A percentile compares a stretch with the other conserved stretches of the same genome.
phyloP scores from a whole-genome alignment of 139 green algal species.

The Coccomyxa sp. region DNA sequence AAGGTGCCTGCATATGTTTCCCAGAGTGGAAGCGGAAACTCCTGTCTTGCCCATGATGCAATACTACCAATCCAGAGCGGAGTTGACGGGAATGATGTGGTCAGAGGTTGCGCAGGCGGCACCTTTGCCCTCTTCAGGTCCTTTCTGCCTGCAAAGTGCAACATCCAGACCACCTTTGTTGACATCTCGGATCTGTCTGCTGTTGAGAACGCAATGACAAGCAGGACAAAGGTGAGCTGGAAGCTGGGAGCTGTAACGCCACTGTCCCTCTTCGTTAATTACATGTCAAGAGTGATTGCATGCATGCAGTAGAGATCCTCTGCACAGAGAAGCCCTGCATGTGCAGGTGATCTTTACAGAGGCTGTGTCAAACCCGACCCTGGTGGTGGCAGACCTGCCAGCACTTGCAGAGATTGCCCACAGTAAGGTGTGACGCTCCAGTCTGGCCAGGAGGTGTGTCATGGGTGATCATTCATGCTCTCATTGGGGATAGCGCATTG shows the following conservation, averaged over 20 bases:
- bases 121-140: conserved; percentile 53
- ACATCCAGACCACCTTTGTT: conserved; percentile 62
- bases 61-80: neutral
- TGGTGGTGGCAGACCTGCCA: conserved; percentile 60
- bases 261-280: too few relatives aligned
- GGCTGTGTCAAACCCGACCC: conserved; percentile 61
- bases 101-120: conserved; percentile 32
- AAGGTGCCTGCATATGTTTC: too few relatives aligned
- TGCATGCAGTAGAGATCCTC: neutral
- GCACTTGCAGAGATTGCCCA: conserved; percentile 45
- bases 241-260: too few relatives aligned
- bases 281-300: neutral
- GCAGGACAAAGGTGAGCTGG: conserved; percentile 32
- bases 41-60: neutral
- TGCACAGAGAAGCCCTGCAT: too few relatives aligned
- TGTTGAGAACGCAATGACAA: conserved; percentile 37
- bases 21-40: too few relatives aligned
- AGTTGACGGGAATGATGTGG: neutral
- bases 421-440: neutral
- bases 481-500: too few relatives aligned
- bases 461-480: too few relatives aligned
- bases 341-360: conserved; percentile 58
- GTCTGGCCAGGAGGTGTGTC: too few relatives aligned
- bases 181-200: conserved; percentile 51
- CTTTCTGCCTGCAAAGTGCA: conserved; percentile 56